A percentile compares a stretch with the other conserved stretches of the same genome.
phyloP scores from a whole-genome alignment of 768 basidiomycete species.

The Trametes punicea region DNA sequence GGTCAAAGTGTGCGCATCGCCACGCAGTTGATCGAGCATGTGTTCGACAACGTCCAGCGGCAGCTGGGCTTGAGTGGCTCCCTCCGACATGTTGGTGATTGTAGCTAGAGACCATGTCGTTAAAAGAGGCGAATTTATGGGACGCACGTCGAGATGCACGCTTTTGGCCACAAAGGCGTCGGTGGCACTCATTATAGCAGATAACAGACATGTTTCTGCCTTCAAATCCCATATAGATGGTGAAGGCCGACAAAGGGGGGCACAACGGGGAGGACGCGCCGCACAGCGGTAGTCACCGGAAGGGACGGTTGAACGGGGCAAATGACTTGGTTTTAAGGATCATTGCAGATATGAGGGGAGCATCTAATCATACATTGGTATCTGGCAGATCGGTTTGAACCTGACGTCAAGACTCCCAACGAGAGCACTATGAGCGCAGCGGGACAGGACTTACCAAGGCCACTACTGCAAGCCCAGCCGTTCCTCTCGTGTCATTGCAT shows the following conservation, averaged over 20 bases:
- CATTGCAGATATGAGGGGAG: too few relatives aligned
- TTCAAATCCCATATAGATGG: not conserved
- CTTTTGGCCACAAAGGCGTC: not conserved
- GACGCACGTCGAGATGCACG: not conserved
- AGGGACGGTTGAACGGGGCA: too few relatives aligned
- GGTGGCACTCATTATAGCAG: not conserved
- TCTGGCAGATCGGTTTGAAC: too few relatives aligned
- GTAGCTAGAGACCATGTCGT: not conserved
- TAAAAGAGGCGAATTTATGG: not conserved
- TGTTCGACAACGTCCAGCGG: constrained; percentile 22
- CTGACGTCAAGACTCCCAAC: too few relatives aligned
- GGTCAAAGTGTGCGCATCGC: constrained; percentile 12
- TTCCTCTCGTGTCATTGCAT: constrained; percentile 34
- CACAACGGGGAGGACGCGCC: too few relatives aligned
- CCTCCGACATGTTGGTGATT: not conserved
- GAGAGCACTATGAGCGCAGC: too few relatives aligned
- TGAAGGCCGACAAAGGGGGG: not conserved
- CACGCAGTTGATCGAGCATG: constrained; percentile 23
- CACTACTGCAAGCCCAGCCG: constrained; percentile 30
- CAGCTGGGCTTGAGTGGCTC: not conserved
- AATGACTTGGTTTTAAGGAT: too few relatives aligned
- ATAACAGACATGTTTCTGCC: not conserved
- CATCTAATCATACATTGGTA: too few relatives aligned
- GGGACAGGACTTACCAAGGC: not conserved
- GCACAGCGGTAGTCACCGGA: too few relatives aligned